Conservation (phyloP, 768 basidiomycete genomes). For the Asterophora parasitica region DNA sequence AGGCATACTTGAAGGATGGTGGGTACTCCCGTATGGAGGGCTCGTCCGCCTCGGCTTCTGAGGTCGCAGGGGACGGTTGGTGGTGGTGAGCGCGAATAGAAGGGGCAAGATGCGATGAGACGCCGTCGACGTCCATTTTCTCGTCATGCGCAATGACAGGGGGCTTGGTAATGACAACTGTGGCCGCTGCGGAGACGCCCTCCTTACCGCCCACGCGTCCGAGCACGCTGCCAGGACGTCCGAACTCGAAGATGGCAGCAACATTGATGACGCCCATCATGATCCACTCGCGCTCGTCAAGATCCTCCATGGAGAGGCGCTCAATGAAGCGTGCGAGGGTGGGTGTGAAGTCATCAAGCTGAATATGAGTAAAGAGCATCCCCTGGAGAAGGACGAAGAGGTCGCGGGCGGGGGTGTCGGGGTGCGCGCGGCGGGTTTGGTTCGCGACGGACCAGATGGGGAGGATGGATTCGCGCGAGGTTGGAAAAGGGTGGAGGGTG, state of each 20-base stretch:
- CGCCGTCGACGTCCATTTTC: constrained; percentile 60
- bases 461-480: constrained; percentile 85
- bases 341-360: constrained; percentile 85
- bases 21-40: constrained; percentile 41
- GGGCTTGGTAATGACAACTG: constrained; percentile 20
- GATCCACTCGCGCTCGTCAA: constrained; percentile 86
- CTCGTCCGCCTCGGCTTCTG: constrained; percentile 25
- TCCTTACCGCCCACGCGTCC: constrained; percentile 59
- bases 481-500: constrained; percentile 81
- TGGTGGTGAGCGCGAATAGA: not conserved
- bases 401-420: constrained; percentile 68
- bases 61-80: constrained; percentile 28
- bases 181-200: constrained; percentile 26
- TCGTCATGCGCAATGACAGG: constrained; percentile 35
- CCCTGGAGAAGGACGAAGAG: constrained; percentile 92
- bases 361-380: constrained; percentile 94
- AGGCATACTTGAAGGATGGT: constrained; percentile 63
- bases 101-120: constrained; percentile 23
- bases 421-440: constrained; percentile 67
- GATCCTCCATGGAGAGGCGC: constrained; percentile 76
- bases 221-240: constrained; percentile 66
- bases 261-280: constrained; percentile 94
- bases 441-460: constrained; percentile 79
- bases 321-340: constrained; percentile 84
- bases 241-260: constrained; percentile 82